phyloP scores from a whole-genome alignment of 225 moss, liverwort and hornwort species.

The Pseudisothecium myosuroides region DNA sequence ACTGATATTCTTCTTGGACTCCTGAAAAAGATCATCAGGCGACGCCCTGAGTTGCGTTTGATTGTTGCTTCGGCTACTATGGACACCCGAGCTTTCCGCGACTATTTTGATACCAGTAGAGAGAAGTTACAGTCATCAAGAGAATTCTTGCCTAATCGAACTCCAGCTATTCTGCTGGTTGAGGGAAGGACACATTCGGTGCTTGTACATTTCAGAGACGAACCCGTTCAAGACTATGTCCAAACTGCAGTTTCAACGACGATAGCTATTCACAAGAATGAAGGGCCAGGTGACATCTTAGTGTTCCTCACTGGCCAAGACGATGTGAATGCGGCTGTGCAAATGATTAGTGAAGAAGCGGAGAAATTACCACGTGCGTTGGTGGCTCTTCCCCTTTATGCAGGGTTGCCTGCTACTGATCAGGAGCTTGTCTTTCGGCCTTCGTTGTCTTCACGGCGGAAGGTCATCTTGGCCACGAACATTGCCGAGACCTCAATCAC shows the following conservation, averaged over 20 bases:
- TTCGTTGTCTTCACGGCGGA: slow-evolving; percentile 51
- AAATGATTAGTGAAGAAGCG: slow-evolving; percentile 67
- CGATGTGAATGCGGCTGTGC: slow-evolving; percentile 75
- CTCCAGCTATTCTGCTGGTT: slow-evolving; percentile 65
- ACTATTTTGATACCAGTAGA: slow-evolving; percentile 74
- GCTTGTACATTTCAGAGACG: slow-evolving; percentile 51
- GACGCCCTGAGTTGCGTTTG: slow-evolving; percentile 76
- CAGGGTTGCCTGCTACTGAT: slow-evolving; percentile 72
- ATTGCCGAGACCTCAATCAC: slow-evolving; percentile 96
- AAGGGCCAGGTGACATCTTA: slow-evolving; percentile 78
- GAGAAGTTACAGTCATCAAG: slow-evolving; percentile 25
- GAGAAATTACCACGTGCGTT: slow-evolving; percentile 50
- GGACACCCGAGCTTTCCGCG: slow-evolving; percentile 57
- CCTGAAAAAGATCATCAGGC: slow-evolving; percentile 82
- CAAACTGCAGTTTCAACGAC: slow-evolving; percentile 58
- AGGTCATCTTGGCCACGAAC: slow-evolving; percentile 87
- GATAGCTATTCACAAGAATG: slow-evolving; percentile 74
- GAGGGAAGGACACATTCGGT: slow-evolving; percentile 85
- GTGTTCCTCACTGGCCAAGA: slow-evolving; percentile 94
- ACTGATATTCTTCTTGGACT: slow-evolving; percentile 91
- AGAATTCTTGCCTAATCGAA: slow-evolving; percentile 34
- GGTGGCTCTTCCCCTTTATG: slow-evolving; percentile 75
- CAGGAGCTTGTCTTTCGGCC: slow-evolving; percentile 90
- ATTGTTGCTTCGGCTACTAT: slow-evolving; percentile 99
- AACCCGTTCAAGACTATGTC: slow-evolving; percentile 67